A percentile compares a stretch with the other conserved stretches of the same genome.
phyloP scores from a whole-genome alignment of 1,139 yeast species.

The Wickerhamiella pararugosa region DNA sequence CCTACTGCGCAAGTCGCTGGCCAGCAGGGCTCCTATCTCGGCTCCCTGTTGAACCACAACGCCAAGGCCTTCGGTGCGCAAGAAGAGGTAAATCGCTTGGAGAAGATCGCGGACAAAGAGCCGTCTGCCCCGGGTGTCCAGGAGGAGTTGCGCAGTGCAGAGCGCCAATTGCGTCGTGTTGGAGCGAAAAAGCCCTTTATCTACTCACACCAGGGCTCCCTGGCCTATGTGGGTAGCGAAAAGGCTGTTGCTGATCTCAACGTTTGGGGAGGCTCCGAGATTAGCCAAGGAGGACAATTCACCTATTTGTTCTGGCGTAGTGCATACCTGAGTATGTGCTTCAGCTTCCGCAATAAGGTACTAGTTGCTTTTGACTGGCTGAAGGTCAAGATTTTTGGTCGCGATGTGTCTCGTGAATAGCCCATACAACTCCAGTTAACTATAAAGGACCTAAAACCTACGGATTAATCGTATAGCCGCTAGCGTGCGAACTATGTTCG shows the following conservation, averaged over 20 bases:
- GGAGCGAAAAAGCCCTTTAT: constrained; percentile 62
- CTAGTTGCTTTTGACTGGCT: constrained; percentile 79
- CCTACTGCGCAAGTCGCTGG: constrained; percentile 97
- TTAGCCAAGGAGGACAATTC: constrained; percentile 70
- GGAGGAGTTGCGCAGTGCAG: constrained; percentile 26
- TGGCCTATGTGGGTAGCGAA: constrained; percentile 69
- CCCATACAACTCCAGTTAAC: background rate
- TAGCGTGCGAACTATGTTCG: too few relatives aligned
- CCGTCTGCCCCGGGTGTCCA: constrained; percentile 24
- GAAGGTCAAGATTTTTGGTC: constrained; percentile 75
- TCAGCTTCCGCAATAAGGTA: constrained; percentile 74
- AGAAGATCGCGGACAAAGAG: constrained; percentile 23
- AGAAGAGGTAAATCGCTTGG: constrained; percentile 27
- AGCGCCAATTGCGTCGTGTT: constrained; percentile 35
- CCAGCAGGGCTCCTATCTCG: constrained; percentile 81
- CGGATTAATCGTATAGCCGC: too few relatives aligned
- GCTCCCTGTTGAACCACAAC: constrained; percentile 50
- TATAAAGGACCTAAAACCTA: background rate
- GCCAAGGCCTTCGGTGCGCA: constrained; percentile 54
- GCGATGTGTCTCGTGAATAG: constrained; percentile 43
- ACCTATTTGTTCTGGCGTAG: constrained; percentile 92
- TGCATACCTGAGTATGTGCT: constrained; percentile 84
- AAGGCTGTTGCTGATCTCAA: constrained; percentile 87
- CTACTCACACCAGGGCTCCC: constrained; percentile 47
- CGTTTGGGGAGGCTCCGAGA: constrained; percentile 68